A percentile compares a stretch with the other conserved stretches of the same genome.
Evolutionary conservation across 768 basidiomycete genomes (phyloP).

Genomic region (Myochromella boudieri): DNA sequence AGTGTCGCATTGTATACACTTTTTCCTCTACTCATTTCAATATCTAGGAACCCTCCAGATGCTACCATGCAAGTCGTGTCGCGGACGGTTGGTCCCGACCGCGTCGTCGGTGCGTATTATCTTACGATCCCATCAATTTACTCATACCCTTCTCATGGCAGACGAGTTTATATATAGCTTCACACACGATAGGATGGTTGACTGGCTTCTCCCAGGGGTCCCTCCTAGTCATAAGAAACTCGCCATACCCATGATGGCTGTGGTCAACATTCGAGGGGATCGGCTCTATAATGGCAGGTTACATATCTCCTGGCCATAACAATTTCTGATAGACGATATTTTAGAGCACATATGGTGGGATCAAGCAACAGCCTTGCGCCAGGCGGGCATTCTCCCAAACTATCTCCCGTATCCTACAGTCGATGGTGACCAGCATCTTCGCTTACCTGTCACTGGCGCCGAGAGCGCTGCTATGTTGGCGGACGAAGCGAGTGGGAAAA

Average conservation of each 20-base stretch:
- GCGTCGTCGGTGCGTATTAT: slow-evolving; percentile 43
- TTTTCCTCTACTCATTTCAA: not conserved
- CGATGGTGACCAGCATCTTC: slow-evolving; percentile 22
- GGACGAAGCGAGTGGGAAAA: slow-evolving; percentile 34
- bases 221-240: slow-evolving; percentile 51
- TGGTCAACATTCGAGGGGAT: slow-evolving; percentile 51
- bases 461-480: slow-evolving; percentile 35
- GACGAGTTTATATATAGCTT: slow-evolving; percentile 52
- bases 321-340: not conserved
- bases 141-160: slow-evolving; percentile 14
- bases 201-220: slow-evolving; percentile 53
- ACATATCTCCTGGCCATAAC: not conserved
- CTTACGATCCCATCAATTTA: not conserved
- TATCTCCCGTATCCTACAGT: slow-evolving; percentile 27
- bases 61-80: slow-evolving; percentile 42
- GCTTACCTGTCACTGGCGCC: slow-evolving; percentile 36
- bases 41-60: slow-evolving; percentile 47
- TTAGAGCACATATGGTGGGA: slow-evolving; percentile 49
- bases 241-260: slow-evolving; percentile 50
- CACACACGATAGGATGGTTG: slow-evolving; percentile 43
- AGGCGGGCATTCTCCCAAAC: slow-evolving; percentile 35
- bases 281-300: slow-evolving; percentile 34
- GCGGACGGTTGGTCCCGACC: slow-evolving; percentile 51
- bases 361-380: slow-evolving; percentile 36
- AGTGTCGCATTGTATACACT: slow-evolving; percentile 13